A percentile compares a stretch with the other conserved stretches of the same genome.
Evolutionary conservation across 73 alveolate genomes (phyloP).

Genomic region (Stentor coeruleus): DNA sequence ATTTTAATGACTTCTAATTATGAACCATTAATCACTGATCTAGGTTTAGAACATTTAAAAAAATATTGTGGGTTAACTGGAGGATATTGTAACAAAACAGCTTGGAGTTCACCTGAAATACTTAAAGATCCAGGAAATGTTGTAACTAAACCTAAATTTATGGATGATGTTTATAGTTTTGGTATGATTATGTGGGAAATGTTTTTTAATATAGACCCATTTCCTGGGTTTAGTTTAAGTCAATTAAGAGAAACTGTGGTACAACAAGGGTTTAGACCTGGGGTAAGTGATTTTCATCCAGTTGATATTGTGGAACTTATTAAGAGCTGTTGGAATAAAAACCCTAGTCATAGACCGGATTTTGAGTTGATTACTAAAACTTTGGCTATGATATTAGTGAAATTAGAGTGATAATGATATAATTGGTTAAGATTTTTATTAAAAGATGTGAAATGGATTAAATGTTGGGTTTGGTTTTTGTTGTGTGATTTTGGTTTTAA

Average conservation of each 20-base stretch:
- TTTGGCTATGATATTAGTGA: too few relatives aligned
- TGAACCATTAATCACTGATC: constrained; percentile 5
- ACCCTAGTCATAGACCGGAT: background rate
- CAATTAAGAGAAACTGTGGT: background rate
- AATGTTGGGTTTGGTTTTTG: too few relatives aligned
- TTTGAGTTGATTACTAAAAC: too few relatives aligned
- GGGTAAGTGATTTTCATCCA: background rate
- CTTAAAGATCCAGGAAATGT: background rate
- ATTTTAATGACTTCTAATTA: background rate
- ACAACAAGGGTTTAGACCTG: background rate
- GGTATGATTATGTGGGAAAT: constrained; percentile 36
- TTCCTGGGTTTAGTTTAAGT: background rate
- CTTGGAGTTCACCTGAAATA: constrained; percentile 30
- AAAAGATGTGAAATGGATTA: background rate
- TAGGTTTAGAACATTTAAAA: background rate
- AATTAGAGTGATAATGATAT: background rate
- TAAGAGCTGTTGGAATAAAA: background rate
- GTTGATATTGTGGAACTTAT: background rate
- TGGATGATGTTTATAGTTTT: constrained; percentile 25
- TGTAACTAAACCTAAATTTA: background rate
- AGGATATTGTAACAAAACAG: constrained; percentile 14
- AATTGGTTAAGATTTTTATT: background rate
- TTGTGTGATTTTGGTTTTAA: too few relatives aligned
- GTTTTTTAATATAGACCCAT: background rate
- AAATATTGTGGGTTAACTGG: background rate